Percentiles rank a stretch among this genome's conserved stretches.
These are phyloP conservation scores for Pichia membranifaciens DNA, from an alignment of 805 yeast species.

Conservation along the genomic window DNA sequence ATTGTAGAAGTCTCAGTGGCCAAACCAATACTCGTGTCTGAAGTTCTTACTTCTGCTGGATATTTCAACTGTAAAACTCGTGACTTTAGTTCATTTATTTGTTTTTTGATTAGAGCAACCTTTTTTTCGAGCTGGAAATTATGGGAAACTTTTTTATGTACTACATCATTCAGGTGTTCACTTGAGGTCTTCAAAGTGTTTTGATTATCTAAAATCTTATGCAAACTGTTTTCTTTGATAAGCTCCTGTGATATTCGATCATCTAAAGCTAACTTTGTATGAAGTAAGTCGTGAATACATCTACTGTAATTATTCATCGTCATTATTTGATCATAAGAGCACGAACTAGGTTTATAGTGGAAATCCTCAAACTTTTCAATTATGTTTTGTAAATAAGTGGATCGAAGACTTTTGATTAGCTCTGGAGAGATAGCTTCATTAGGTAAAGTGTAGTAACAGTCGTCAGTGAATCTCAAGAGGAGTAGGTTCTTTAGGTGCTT, in stretches of 20 bases:
- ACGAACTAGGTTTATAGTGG: slow-evolving; percentile 20
- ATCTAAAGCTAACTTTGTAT: slow-evolving; percentile 16
- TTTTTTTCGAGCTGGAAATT: neutral
- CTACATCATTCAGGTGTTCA: neutral
- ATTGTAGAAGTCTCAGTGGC: slow-evolving; percentile 1
- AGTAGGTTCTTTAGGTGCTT: slow-evolving; percentile 23
- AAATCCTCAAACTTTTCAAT: slow-evolving; percentile 1
- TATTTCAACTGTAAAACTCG: neutral
- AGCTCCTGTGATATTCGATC: slow-evolving; percentile 2
- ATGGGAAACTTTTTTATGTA: neutral
- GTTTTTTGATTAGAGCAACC: neutral
- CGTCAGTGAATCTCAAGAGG: slow-evolving; percentile 25
- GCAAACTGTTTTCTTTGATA: neutral
- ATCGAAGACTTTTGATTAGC: slow-evolving; percentile 10
- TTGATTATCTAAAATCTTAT: neutral
- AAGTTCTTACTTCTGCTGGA: neutral
- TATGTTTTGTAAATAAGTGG: slow-evolving; percentile 5
- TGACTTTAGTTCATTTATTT: neutral
- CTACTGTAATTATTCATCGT: slow-evolving; percentile 34
- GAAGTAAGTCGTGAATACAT: slow-evolving; percentile 31
- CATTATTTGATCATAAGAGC: slow-evolving; percentile 38
- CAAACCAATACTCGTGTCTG: neutral
- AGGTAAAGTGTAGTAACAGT: slow-evolving; percentile 28
- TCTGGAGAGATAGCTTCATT: slow-evolving; percentile 14
- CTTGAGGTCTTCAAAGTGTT: neutral